Base-by-base conservation (phyloP, 1,139 yeast species). In the Saccharomyces uvarum region DNA sequence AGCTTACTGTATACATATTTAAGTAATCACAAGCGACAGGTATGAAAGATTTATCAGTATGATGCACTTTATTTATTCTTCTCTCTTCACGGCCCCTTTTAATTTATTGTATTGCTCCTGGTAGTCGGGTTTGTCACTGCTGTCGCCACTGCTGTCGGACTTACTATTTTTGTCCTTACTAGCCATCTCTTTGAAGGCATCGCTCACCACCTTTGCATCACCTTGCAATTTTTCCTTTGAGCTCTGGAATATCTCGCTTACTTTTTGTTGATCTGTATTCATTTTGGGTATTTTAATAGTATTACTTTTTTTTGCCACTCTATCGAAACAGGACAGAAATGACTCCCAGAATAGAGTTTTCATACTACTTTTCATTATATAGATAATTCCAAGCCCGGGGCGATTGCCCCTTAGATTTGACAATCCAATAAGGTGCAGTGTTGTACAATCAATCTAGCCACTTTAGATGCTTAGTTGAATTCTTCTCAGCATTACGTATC, bases 141-240 rank as follows among this genome's bases (percentile, higher is more conserved):
- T 50, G 24, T 53, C 52, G 13, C 51, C 52, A 21, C 56, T 56
- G 33, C 53, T 56, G 5, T 50, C 57, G 21, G 53, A 49, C 13
- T 50, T 44, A n/a, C 24, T 24, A 19, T 46, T 31, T 44, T 50
- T 51, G 41, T 56, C 54, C 48, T 54, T 53, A 14, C 58, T 54
- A 2, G 57, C 53, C 42, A 61, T 50, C 27, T 61, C 58, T 48
- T 60, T 55, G 51, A 61, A 49, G 31, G 56, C 56, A 49, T 59
- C 65, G 46, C 57, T 51, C 16, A 57, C 57, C n/a, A 57, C 54
- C 24, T 57, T 56, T 14, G 60, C 56, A 31, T 60, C 60, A 24
- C 63, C 65, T 14, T 55, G 53, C 26, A 62, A 56, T 53, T 57
- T 62, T 26, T 61, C 62, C 53, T 59, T 61, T 19, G 63, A 63